Percentiles rank a stretch among this genome's conserved stretches.
phyloP scores from a whole-genome alignment of 257 asterid genomes.

The Solanum chilense region DNA sequence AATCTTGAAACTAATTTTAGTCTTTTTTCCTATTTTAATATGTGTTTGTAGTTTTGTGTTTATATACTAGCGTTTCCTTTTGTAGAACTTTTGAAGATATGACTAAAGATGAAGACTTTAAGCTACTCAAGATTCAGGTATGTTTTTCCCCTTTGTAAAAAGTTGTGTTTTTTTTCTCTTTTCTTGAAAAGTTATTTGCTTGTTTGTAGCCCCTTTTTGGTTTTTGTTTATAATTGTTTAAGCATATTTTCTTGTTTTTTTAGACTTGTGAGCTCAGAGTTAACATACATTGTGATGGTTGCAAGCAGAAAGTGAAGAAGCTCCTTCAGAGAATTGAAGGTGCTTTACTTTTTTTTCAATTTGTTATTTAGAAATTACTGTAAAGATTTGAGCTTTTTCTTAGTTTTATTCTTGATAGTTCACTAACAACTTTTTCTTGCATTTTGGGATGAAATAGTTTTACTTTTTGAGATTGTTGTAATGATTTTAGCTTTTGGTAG shows the following conservation, averaged over 20 bases:
- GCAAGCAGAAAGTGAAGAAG: slow-evolving; percentile 85
- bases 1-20: background rate
- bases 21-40: too few species aligned
- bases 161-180: background rate
- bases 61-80: background rate
- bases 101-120: slow-evolving; percentile 80
- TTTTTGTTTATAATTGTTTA: background rate
- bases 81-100: slow-evolving; percentile 33
- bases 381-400: background rate
- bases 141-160: background rate
- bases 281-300: slow-evolving; percentile 89
- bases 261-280: slow-evolving; percentile 80
- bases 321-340: slow-evolving; percentile 81
- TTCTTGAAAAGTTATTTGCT: background rate
- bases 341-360: background rate
- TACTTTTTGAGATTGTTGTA: background rate
- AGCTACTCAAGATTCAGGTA: slow-evolving; percentile 94
- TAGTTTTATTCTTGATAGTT: background rate
- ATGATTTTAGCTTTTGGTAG: background rate
- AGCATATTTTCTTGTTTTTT: background rate
- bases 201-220: background rate
- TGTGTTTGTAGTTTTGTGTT: background rate
- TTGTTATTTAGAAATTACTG: too few species aligned
- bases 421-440: background rate
- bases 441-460: background rate